Conservation (phyloP, 2,329 filamentous ascomycete genomes). For the Fusarium duplospermum region DNA sequence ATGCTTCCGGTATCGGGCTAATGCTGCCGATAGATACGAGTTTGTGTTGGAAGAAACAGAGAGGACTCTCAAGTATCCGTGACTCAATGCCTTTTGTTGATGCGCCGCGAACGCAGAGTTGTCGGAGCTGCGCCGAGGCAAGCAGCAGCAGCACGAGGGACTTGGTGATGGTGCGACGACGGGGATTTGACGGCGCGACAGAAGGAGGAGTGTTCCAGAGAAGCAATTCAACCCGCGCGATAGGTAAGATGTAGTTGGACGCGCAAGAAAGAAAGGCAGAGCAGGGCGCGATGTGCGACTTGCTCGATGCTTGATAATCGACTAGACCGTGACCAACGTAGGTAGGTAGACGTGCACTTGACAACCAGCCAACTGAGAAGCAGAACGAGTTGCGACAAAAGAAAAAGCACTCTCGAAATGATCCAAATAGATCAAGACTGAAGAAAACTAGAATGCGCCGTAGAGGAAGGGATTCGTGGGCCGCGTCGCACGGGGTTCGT, state of each 20-base stretch:
- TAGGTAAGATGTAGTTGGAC: slow-evolving; percentile 1
- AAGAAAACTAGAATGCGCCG: not conserved
- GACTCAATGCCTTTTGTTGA: slow-evolving; percentile 6
- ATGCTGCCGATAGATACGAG: not conserved
- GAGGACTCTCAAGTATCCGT: not conserved
- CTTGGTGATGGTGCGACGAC: not conserved
- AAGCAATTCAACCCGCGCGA: not conserved
- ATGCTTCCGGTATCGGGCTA: slow-evolving; percentile 52
- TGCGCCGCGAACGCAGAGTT: slow-evolving; percentile 13
- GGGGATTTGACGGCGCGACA: not conserved
- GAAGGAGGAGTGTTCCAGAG: not conserved
- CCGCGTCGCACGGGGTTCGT: slow-evolving; percentile 21
- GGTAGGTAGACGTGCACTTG: slow-evolving; percentile 19
- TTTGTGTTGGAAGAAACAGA: slow-evolving; percentile 5
- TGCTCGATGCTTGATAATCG: slow-evolving; percentile 22
- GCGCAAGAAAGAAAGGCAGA: not conserved
- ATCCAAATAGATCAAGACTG: slow-evolving; percentile 19
- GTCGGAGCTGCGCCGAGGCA: not conserved
- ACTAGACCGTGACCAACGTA: slow-evolving; percentile 18
- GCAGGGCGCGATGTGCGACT: slow-evolving; percentile 13
- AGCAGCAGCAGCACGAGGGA: not conserved
- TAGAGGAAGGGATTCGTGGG: slow-evolving; percentile 1
- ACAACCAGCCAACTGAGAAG: slow-evolving; percentile 7
- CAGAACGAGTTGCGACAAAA: slow-evolving; percentile 16
- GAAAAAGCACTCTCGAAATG: not conserved